Base-by-base conservation (phyloP, 1,284 basidiomycete species). In the Papiliotrema laurentii region DNA sequence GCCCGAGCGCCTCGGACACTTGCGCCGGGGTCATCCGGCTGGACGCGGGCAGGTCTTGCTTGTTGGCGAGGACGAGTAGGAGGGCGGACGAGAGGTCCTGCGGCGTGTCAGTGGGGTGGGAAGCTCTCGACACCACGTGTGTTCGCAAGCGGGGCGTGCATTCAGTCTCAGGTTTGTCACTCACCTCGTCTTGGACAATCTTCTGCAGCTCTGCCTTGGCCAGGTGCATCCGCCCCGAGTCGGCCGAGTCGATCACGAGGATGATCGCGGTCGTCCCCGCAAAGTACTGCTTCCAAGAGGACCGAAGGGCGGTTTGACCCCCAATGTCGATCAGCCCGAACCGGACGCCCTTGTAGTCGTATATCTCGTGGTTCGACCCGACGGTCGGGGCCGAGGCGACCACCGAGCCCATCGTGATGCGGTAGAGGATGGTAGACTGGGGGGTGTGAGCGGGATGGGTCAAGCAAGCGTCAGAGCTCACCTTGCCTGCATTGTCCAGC, bases 361-460 rank as follows among this genome's bases (percentile, higher is more conserved):
- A 75, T 38, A 69, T 67, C 56, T 72, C 70, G 51, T 69, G 74
- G 47, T 76, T 76, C 14, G 69, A 72, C 1, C 75, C 75, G 4
- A 77, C 75, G 5, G 77, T 79, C 10, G 77, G 76, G 2, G 77
- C 76, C 6, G 75, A 76, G 2, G 76, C 73, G 19, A 78, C 76
- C 39, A 78, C 76, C 19, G 76, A 71, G 28, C 77, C 77, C 58
- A 78, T 74, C 11, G 76, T 78, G 61, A 78, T 78, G 38, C 76
- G 73, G 58, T 78, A 79, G 47, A 76, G 69, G 22, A 77, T 71
- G 2, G 75, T 77, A 10, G 72, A 75, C 65, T 68, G 49, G 4
- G 18, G 1, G 51, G 47, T 18, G 34, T 33, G 30, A 48, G 5
- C 6, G 19, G 18, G 10, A 5, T 33, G 13, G 11, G 28, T 30